Evolutionary conservation across 2,329 filamentous ascomycete genomes (phyloP).

Genomic region (Exophiala mesophila): DNA sequence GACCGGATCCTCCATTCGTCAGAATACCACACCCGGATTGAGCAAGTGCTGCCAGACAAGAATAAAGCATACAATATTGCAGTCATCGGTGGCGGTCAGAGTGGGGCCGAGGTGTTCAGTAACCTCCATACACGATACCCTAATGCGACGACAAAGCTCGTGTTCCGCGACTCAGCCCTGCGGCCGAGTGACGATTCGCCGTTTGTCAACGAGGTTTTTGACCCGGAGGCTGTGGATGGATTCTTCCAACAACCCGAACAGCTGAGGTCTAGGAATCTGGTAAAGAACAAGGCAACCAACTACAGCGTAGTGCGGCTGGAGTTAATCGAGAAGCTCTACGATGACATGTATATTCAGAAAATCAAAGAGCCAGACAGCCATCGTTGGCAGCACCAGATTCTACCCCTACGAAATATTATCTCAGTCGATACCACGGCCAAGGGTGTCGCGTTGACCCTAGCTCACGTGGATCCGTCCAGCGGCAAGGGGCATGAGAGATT

Average conservation of each 20-base stretch:
- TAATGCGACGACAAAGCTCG: slow-evolving; percentile 68
- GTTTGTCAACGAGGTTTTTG: slow-evolving; percentile 96
- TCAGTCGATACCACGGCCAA: slow-evolving; percentile 54
- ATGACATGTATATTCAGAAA: slow-evolving; percentile 80
- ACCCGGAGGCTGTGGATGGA: slow-evolving; percentile 74
- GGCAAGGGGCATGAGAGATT: slow-evolving; percentile 52
- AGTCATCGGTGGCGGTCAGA: slow-evolving; percentile 85
- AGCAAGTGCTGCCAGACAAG: slow-evolving; percentile 30
- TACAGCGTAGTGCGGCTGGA: slow-evolving; percentile 91
- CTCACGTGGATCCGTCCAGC: slow-evolving; percentile 40
- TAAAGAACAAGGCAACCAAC: slow-evolving; percentile 77
- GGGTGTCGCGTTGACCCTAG: slow-evolving; percentile 56
- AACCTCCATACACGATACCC: slow-evolving; percentile 79
- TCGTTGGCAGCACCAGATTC: slow-evolving; percentile 76
- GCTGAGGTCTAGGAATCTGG: slow-evolving; percentile 57
- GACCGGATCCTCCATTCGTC: slow-evolving; percentile 82
- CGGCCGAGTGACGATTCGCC: slow-evolving; percentile 92
- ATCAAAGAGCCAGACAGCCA: slow-evolving; percentile 64
- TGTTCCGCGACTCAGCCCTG: slow-evolving; percentile 79
- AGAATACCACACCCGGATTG: slow-evolving; percentile 53
- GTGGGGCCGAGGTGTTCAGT: slow-evolving; percentile 91
- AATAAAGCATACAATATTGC: slow-evolving; percentile 62
- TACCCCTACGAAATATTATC: slow-evolving; percentile 62
- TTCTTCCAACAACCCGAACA: slow-evolving; percentile 64
- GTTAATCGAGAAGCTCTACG: slow-evolving; percentile 83